Evolutionary conservation across 352 stramenopile genomes (phyloP), one percentile per base, ranked within the genome.

Genomic region (Phytophthora cryptogea): DNA sequence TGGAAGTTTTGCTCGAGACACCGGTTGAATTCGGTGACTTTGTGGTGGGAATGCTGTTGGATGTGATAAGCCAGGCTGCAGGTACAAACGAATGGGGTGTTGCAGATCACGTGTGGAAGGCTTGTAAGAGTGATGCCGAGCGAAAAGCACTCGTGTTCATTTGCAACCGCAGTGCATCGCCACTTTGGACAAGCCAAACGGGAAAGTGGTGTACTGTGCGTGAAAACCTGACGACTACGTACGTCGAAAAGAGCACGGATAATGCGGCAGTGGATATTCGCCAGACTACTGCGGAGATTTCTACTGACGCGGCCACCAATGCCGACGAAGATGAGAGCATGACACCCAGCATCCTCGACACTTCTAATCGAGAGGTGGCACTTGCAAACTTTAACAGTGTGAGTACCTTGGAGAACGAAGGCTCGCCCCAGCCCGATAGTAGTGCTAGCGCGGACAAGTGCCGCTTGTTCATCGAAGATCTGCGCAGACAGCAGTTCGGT

Each of bases 401-500:
- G 10, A 8, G 40, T n/a, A 33, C 36, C 5, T 39, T 51, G n/a
- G 27, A 61, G 10, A 51, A 16, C 28, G 56, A 53, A 5, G 40
- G 67, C 28, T 9, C 55, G 0, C 20, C 44, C 10, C 14, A 27
- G 31, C 23, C 16, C 27, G 36, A 47, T 11, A 28, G n/a, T 11
- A 41, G 33, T 9, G 48, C 37, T 17, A 65, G 11, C 11, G 23
- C 41, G 8, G 53, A 50, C 37, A 72, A 62, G 13, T 92, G 84
- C 41, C 59, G 71, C 5, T 55, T 49, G 23, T 89, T 89, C 40
- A 90, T 95, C 47, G 53, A 78, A 5, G 54, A 79, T 5, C 61
- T 95, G 5, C 81, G 87, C 8, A 84, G 72, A 8, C 67, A 88
- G 32, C 84, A 93, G 39, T 94, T 95, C 61, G 87, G 87, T 4